Evolutionary conservation across 2,329 filamentous ascomycete genomes (phyloP).

Genomic region (Fusarium sambucinum): DNA sequence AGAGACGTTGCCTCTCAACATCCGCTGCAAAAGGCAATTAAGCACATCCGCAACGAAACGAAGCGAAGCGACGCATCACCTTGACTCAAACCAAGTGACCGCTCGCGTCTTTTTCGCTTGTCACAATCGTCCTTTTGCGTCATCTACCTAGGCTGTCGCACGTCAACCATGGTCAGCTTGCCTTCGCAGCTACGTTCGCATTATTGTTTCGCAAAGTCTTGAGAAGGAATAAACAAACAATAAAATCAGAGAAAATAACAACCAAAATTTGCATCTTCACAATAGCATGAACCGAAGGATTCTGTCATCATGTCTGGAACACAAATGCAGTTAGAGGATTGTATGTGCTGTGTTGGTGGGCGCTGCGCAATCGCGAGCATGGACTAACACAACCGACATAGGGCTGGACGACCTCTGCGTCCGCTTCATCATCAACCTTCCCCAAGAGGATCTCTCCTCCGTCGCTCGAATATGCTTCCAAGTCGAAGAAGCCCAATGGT

Average conservation of each 20-base stretch:
- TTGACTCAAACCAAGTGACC: conserved; percentile 13
- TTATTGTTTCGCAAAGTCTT: conserved; percentile 51
- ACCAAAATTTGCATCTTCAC: conserved; percentile 8
- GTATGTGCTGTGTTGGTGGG: conserved; percentile 63
- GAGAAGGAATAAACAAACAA: conserved; percentile 37
- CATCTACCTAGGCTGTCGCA: conserved; percentile 38
- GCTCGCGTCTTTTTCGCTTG: conserved; percentile 47
- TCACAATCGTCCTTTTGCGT: conserved; percentile 42
- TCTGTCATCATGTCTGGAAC: conserved; percentile 75
- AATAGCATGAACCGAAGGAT: conserved; percentile 49
- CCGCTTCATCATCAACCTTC: conserved; percentile 97
- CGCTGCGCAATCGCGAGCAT: conserved; percentile 20
- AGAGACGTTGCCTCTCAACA: conserved; percentile 24
- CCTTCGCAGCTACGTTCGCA: conserved; percentile 48
- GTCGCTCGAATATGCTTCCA: conserved; percentile 98
- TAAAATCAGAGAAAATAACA: conserved; percentile 12
- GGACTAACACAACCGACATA: conserved; percentile 54
- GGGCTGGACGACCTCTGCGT: conserved; percentile 98
- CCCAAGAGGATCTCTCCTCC: conserved; percentile 87
- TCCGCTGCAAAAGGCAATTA: conserved; percentile 2
- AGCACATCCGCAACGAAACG: not conserved
- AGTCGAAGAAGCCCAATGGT: conserved; percentile 99
- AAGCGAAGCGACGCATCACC: not conserved
- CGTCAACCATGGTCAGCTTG: conserved; percentile 52
- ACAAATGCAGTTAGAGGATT: conserved; percentile 91